These are phyloP conservation scores for Ascochyta rabiei DNA, from an alignment of 2,329 filamentous ascomycete species.

Conservation along the genomic window DNA sequence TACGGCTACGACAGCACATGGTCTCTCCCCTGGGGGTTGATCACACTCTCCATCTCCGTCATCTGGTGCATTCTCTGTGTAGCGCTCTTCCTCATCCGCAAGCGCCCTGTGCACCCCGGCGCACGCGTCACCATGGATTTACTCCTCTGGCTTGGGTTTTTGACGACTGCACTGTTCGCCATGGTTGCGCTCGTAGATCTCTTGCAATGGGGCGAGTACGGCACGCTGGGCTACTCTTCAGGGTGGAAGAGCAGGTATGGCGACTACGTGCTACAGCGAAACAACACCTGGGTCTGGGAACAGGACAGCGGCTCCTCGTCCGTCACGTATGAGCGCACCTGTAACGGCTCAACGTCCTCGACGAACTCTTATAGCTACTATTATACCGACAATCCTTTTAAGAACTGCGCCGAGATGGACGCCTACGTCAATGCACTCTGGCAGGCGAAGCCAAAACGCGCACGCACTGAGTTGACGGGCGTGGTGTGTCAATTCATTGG, in stretches of 20 bases:
- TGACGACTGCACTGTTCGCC: slow-evolving; percentile 37
- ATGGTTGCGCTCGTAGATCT: slow-evolving; percentile 22
- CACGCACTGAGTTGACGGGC: slow-evolving; percentile 27
- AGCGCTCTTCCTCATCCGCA: slow-evolving; percentile 32
- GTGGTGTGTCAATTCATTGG: slow-evolving; percentile 41
- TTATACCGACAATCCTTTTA: slow-evolving; percentile 14
- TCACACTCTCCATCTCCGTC: slow-evolving; percentile 40
- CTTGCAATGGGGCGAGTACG: slow-evolving; percentile 28
- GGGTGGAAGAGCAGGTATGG: slow-evolving; percentile 19
- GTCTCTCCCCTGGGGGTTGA: slow-evolving; percentile 29
- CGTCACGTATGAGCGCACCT: slow-evolving; percentile 22
- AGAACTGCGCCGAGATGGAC: slow-evolving; percentile 37
- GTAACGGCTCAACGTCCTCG: slow-evolving; percentile 5
- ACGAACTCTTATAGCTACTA: slow-evolving; percentile 2
- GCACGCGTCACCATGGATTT: slow-evolving; percentile 44
- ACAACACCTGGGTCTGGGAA: slow-evolving; percentile 43
- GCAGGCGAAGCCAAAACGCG: slow-evolving; percentile 29
- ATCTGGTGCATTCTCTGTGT: slow-evolving; percentile 40
- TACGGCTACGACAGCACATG: slow-evolving; percentile 25
- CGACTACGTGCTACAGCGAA: slow-evolving; percentile 30
- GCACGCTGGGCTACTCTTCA: slow-evolving; percentile 15
- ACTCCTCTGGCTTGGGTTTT: slow-evolving; percentile 43
- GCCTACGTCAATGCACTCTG: slow-evolving; percentile 41
- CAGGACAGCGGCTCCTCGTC: slow-evolving; percentile 11
- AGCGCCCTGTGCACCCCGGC: slow-evolving; percentile 43